phyloP scores from a whole-genome alignment of 495 filamentous ascomycete genomes.

The Haplographium delicatum region DNA sequence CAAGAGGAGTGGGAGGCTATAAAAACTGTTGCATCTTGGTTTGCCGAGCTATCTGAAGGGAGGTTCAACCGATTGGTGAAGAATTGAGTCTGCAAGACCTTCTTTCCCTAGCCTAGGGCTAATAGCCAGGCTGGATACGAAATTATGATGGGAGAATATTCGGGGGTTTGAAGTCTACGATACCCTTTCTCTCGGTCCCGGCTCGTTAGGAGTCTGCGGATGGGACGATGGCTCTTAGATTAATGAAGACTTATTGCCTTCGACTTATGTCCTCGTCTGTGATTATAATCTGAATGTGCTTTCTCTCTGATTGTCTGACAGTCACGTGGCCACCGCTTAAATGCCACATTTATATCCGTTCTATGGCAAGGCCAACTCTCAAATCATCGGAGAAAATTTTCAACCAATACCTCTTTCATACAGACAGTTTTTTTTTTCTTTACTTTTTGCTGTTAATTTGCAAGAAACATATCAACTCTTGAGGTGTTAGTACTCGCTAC shows the following conservation, averaged over 20 bases:
- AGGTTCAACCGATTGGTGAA: background rate
- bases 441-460: too few species aligned
- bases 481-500: too few species aligned
- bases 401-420: too few species aligned
- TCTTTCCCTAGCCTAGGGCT: background rate
- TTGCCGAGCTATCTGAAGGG: background rate
- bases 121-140: slow-evolving; percentile 14
- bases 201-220: background rate
- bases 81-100: background rate
- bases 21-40: slow-evolving; percentile 13
- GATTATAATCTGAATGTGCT: too few species aligned
- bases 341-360: too few species aligned
- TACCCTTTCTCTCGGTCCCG: slow-evolving; percentile 12
- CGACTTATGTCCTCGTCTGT: background rate
- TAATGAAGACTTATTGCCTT: slow-evolving; percentile 25
- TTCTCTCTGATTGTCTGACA: too few species aligned
- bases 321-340: too few species aligned
- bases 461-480: too few species aligned
- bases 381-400: too few species aligned
- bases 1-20: background rate
- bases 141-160: slow-evolving; percentile 14
- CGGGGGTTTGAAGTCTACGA: background rate
- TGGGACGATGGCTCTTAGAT: slow-evolving; percentile 19
- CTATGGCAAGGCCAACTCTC: too few species aligned
- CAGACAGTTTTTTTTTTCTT: too few species aligned